Evolutionary conservation across 2,329 filamentous ascomycete genomes (phyloP).

Genomic region (Colletotrichum sublineola): DNA sequence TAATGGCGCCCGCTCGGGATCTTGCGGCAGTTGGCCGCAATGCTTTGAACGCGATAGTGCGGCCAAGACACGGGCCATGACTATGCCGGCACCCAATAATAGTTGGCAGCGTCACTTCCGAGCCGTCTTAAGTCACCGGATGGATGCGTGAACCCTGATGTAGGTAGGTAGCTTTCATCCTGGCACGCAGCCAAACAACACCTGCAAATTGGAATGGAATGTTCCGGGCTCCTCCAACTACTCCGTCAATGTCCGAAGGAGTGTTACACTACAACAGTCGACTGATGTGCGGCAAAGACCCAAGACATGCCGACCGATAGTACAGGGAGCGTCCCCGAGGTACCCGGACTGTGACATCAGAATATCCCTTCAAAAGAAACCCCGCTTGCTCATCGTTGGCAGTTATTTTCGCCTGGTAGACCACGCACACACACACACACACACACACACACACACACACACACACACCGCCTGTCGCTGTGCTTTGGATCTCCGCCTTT

Average conservation of each 20-base stretch:
- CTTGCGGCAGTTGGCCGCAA: not conserved
- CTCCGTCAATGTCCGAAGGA: not conserved
- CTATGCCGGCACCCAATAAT: constrained; percentile 1
- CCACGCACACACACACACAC: not conserved
- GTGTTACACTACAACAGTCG: too few relatives aligned
- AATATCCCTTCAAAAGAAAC: constrained; percentile 1
- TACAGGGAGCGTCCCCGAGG: not conserved
- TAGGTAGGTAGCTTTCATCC: too few relatives aligned
- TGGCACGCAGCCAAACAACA: not conserved
- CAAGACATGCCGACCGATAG: not conserved
- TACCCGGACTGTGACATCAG: constrained; percentile 4
- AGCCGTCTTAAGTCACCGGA: too few relatives aligned
- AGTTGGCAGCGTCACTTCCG: not conserved
- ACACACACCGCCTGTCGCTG: too few relatives aligned
- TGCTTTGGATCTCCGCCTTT: not conserved
- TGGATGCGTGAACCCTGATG: too few relatives aligned
- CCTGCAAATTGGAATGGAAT: not conserved
- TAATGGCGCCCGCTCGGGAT: too few relatives aligned
- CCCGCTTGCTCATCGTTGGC: constrained; percentile 1
- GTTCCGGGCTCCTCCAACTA: not conserved
- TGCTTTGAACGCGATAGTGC: not conserved
- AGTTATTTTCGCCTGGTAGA: not conserved
- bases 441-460: too few relatives aligned
- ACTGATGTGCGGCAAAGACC: not conserved
- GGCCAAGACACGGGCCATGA: constrained; percentile 10